Conservation (phyloP, 108 stramenopile species). For the Cyclotella baltica region DNA sequence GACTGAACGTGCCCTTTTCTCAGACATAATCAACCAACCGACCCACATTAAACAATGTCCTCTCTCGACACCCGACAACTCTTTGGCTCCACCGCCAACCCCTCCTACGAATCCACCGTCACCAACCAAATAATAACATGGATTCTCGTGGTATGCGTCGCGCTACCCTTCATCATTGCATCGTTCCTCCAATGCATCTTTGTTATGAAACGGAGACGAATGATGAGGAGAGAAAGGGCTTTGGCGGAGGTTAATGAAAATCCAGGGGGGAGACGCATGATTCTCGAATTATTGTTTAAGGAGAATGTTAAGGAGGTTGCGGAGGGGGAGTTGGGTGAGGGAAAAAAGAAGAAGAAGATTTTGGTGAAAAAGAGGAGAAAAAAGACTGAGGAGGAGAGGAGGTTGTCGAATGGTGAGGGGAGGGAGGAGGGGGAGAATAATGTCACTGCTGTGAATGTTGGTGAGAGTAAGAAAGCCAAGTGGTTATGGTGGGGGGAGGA, state of each 20-base stretch:
- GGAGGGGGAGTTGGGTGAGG: constrained; percentile 9
- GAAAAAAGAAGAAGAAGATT: constrained; percentile 16
- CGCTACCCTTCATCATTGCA: constrained; percentile 34
- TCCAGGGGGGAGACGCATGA: constrained; percentile 30
- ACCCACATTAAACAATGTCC: too few relatives aligned
- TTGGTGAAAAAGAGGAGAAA: constrained; percentile 23
- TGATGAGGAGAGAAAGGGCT: constrained; percentile 19
- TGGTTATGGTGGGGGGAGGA: constrained; percentile 21
- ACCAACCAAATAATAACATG: constrained; percentile 14
- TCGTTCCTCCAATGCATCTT: constrained; percentile 20
- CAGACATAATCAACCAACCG: not conserved
- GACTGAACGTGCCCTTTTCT: too few relatives aligned
- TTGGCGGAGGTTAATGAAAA: constrained; percentile 40
- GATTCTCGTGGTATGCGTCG: constrained; percentile 23
- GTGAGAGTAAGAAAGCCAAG: not conserved
- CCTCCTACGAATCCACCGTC: not conserved
- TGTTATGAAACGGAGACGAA: constrained; percentile 10
- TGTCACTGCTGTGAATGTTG: not conserved
- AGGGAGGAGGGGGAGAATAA: not conserved
- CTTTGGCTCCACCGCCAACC: not conserved
- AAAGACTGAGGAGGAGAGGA: constrained; percentile 5
- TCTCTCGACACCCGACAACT: not conserved
- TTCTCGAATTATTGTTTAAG: constrained; percentile 43
- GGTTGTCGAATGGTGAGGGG: not conserved
- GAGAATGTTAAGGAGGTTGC: constrained; percentile 26